Percentiles rank a stretch among this genome's conserved stretches.
These are phyloP conservation scores for Orbilia ellipsospora DNA, from an alignment of 2,329 filamentous ascomycete genomes.

Conservation along the genomic window DNA sequence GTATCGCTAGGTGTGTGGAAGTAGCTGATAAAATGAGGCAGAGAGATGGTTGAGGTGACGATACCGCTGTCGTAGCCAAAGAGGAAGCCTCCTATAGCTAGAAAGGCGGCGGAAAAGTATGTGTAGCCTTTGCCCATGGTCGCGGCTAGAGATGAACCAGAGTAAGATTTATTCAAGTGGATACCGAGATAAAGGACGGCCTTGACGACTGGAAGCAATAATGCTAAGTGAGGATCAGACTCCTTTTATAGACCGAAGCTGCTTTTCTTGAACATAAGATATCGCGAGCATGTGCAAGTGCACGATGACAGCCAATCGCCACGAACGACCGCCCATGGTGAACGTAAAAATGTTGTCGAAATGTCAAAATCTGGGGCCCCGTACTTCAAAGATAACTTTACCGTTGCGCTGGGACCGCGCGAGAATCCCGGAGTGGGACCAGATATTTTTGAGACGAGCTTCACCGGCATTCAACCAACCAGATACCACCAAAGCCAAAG, in stretches of 20 bases:
- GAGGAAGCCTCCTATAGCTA: constrained; percentile 40
- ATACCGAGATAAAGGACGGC: no score
- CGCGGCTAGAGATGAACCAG: neutral
- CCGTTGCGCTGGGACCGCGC: constrained; percentile 12
- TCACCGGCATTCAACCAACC: constrained; percentile 24
- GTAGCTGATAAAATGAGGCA: constrained; percentile 68
- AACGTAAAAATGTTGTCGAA: neutral
- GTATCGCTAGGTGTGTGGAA: constrained; percentile 68
- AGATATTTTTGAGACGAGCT: constrained; percentile 27
- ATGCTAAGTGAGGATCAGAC: no score
- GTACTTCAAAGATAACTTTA: constrained; percentile 1
- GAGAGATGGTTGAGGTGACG: constrained; percentile 68
- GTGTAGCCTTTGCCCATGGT: constrained; percentile 35
- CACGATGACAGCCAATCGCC: no score
- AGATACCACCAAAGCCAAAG: constrained; percentile 15
- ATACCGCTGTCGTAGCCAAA: constrained; percentile 66
- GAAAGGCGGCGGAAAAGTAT: constrained; percentile 25
- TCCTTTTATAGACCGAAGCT: no score
- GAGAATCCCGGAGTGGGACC: neutral
- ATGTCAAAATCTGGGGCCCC: constrained; percentile 35
- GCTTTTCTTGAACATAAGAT: no score
- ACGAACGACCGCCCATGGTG: no score
- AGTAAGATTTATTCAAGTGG: neutral
- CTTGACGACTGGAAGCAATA: no score
- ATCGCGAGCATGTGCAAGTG: no score